A percentile compares a stretch with the other conserved stretches of the same genome.
Evolutionary conservation across 345 rosid genomes (phyloP).

Genomic region (Microthlaspi erraticum): DNA sequence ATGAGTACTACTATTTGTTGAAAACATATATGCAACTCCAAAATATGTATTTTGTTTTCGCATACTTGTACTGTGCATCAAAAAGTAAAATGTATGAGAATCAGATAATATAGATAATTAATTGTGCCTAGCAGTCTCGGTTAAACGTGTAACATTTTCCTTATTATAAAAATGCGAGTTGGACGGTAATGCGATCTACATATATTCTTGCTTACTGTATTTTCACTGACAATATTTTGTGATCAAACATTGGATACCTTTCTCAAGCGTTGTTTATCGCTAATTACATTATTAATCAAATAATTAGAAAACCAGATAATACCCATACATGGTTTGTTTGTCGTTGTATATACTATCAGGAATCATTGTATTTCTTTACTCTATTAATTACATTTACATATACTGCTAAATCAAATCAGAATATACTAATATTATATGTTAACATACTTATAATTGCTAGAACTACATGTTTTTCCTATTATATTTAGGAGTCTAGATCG

Average conservation of each 20-base stretch:
- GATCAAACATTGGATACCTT: slow-evolving; percentile 43
- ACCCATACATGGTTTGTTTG: slow-evolving; percentile 35
- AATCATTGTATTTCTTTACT: slow-evolving; percentile 30
- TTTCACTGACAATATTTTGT: slow-evolving; percentile 39
- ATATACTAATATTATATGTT: slow-evolving; percentile 1
- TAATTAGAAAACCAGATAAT: slow-evolving; percentile 30
- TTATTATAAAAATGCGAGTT: slow-evolving; percentile 37
- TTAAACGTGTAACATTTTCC: slow-evolving; percentile 39
- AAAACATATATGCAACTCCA: slow-evolving; percentile 10
- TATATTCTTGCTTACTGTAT: slow-evolving; percentile 40
- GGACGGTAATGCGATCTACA: slow-evolving; percentile 48
- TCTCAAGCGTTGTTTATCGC: slow-evolving; percentile 29
- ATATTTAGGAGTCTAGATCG: slow-evolving; percentile 8
- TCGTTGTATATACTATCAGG: slow-evolving; percentile 28
- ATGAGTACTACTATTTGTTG: too few species aligned
- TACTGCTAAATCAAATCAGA: too few species aligned
- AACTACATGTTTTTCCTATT: slow-evolving; percentile 7
- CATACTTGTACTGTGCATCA: slow-evolving; percentile 30
- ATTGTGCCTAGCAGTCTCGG: slow-evolving; percentile 1
- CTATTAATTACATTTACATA: slow-evolving; percentile 26
- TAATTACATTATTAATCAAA: slow-evolving; percentile 28
- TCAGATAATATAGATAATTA: slow-evolving; percentile 27
- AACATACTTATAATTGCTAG: slow-evolving; percentile 2
- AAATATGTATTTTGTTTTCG: slow-evolving; percentile 20
- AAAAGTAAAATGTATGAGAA: slow-evolving; percentile 15